Base-by-base conservation (phyloP, 495 filamentous ascomycete genomes). In the Xeromyces bisporus region DNA sequence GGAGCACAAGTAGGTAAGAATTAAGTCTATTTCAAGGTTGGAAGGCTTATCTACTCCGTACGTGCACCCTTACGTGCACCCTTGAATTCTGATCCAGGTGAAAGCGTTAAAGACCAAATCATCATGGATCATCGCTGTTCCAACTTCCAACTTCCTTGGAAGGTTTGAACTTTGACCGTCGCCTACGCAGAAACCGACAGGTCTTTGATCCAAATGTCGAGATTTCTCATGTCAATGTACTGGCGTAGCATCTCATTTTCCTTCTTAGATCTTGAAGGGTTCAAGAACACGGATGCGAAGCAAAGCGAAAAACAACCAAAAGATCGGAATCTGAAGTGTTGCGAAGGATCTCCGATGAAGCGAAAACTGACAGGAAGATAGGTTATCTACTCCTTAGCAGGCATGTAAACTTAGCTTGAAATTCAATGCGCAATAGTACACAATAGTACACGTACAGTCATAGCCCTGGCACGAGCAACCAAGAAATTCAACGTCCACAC, bases 151-250 rank as follows among this genome's bases (percentile, higher is more conserved):
- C n/a, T n/a, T n/a, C n/a, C n/a, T n/a, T n/a, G n/a, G n/a, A n/a
- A n/a, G n/a, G n/a, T n/a, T n/a, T n/a, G n/a, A n/a, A n/a, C n/a
- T n/a, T n/a, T n/a, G n/a, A n/a, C n/a, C n/a, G 9, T 21, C 20
- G 39, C 36, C 21, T 37, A 34, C 15, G 44, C 34, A 13, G 39
- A 50, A 11, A 45, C 53, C 15, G 57, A 34, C 15, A 70, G 54
- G 31, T 66, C 60, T 31, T 63, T 64, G 29, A 62, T 68, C 73
- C 75, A 77, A 30, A 68, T 60, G 6, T 67, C 71, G 15, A 80
- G 55, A 21, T 69, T 61, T 10, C 69, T 60, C 40, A 64, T 62
- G 28, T 77, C 67, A 11, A 81, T 54, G 35, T 60, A 64, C 15
- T 55, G 43, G 7, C 48, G 43, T 11, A 80, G 53, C 15, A 55